A percentile compares a stretch with the other conserved stretches of the same genome.
phyloP scores from a whole-genome alignment of 345 rosid genomes.

The Eucalyptus erythrocorys region DNA sequence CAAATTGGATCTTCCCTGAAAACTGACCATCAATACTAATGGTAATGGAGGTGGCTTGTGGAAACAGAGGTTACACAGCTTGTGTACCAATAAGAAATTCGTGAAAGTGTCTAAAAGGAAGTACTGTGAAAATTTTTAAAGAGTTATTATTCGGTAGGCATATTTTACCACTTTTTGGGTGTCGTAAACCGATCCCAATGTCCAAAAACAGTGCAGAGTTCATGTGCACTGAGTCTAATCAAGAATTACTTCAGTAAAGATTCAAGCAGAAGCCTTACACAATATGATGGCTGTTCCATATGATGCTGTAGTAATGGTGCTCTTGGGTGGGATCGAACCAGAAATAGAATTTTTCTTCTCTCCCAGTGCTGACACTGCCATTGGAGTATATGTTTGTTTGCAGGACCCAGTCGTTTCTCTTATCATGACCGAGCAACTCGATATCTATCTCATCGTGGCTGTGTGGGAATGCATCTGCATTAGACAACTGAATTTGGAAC shows the following conservation, averaged over 20 bases:
- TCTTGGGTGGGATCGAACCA: constrained; percentile 85
- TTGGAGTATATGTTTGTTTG: constrained; percentile 81
- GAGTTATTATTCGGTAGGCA: not conserved
- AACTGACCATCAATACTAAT: not conserved
- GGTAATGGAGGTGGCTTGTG: not conserved
- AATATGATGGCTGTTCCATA: constrained; percentile 77
- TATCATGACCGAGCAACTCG: constrained; percentile 75
- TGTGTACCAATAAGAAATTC: not conserved
- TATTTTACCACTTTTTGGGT: not conserved
- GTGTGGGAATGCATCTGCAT: constrained; percentile 55
- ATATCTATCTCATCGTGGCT: constrained; percentile 89
- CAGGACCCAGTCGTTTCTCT: constrained; percentile 67
- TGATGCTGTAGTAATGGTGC: constrained; percentile 68
- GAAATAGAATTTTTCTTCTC: constrained; percentile 88
- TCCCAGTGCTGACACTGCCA: constrained; percentile 66
- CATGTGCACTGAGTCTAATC: not conserved
- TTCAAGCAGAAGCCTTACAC: constrained; percentile 26
- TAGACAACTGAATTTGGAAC: constrained; percentile 42
- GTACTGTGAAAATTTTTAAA: not conserved
- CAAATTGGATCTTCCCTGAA: not conserved
- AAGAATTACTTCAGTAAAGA: not conserved
- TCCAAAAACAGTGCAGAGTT: not conserved
- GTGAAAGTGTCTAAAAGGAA: not conserved
- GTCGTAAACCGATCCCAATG: not conserved
- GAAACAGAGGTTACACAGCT: not conserved